A percentile compares a stretch with the other conserved stretches of the same genome.
Conservation (phyloP, 2,329 filamentous ascomycete genomes). For the Leptographium flavum region DNA sequence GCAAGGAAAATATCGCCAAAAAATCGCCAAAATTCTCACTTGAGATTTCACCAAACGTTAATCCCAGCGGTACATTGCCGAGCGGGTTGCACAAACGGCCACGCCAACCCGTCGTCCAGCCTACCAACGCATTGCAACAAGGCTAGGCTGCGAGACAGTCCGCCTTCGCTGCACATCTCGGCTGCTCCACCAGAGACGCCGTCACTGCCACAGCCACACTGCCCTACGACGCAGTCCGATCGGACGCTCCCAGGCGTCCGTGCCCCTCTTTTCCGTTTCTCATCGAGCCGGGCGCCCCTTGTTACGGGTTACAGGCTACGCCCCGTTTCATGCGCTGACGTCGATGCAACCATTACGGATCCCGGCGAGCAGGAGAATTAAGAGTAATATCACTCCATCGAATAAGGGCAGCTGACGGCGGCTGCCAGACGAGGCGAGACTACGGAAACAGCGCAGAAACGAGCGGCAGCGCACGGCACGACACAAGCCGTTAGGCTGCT, state of each 20-base stretch:
- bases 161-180: neutral
- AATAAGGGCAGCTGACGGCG: neutral
- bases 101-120: no score
- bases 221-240: neutral
- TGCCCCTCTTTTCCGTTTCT: neutral
- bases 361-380: neutral
- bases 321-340: conserved; percentile 10
- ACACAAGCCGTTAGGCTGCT: neutral
- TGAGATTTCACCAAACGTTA: no score
- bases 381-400: no score
- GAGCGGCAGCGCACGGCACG: neutral
- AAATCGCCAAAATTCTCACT: no score
- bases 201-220: neutral
- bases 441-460: neutral
- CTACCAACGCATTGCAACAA: no score
- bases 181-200: neutral
- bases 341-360: conserved; percentile 7
- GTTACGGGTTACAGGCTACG: conserved; percentile 6
- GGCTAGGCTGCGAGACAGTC: neutral
- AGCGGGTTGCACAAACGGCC: no score
- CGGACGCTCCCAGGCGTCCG: neutral
- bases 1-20: no score
- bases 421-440: no score
- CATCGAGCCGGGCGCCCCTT: neutral
- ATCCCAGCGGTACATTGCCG: no score